Evolutionary conservation across 345 rosid species (phyloP), one percentile per base, ranked within the genome.

Genomic region (Citrus sinensis): DNA sequence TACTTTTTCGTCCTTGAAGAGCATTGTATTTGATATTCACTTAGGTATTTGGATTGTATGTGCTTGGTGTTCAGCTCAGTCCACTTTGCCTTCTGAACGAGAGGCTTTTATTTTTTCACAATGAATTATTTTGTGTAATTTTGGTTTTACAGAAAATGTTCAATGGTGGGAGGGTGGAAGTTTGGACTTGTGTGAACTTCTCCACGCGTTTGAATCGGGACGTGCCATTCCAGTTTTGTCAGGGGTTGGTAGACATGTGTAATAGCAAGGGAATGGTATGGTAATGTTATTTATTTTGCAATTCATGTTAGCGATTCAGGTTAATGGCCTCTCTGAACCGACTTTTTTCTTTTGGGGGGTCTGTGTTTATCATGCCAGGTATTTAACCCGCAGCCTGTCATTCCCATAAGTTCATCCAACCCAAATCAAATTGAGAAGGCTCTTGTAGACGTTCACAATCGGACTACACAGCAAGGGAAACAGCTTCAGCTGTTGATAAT

Each of bases 181-280:
- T 32, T 20, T 95, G 97, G 98, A 76, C 92, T 0, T 91, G 95
- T 70, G 80, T 91, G 4, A 87, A 71, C 78, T 95, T 95, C 78
- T 86, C 94, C 0, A 7, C 19, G 0, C 67, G 65, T 11, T 25
- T 83, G 27, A 55, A 62, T 0, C 54, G 0, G 13, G 35, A 76
- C 39, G 35, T 87, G 58, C 83, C 86, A 1, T 3, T 0, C 7
- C 82, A 79, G 1, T 94, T 95, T 51, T 92, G 92, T 77, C 13
- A 8, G 0, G 86, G 83, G 2, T 55, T 95, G 79, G 76, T 79
- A 29, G 73, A 70, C 0, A 93, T 93, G 97, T 95, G 98, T 49
- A 77, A 14, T 58, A 84, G 82, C 58, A 92, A 86, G 82, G 97
- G 97, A 61, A 93, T 95, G 94, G 98, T 93, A 82, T 42, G 82